These are phyloP conservation scores for Mycena rosella DNA, from an alignment of 768 basidiomycete species.

Conservation along the genomic window DNA sequence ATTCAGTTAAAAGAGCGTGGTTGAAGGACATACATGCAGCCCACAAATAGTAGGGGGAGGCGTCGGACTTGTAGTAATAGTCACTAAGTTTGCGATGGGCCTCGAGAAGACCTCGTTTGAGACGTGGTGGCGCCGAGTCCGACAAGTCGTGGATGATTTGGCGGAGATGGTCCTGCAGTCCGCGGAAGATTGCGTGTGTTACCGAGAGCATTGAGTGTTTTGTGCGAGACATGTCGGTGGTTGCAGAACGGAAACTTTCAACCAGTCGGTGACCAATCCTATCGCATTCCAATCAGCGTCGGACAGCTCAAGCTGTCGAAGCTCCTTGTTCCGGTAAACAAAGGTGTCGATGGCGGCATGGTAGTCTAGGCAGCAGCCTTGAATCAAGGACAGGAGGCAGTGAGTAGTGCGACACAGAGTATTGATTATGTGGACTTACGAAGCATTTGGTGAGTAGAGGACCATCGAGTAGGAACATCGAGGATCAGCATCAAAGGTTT, in stretches of 20 bases:
- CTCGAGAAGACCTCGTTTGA: background rate
- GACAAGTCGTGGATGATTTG: background rate
- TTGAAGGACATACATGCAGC: background rate
- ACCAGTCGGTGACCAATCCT: slow-evolving; percentile 9
- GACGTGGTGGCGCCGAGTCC: background rate
- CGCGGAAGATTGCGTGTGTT: slow-evolving; percentile 22
- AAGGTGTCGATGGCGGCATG: slow-evolving; percentile 4
- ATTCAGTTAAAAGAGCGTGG: background rate
- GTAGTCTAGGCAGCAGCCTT: slow-evolving; percentile 17
- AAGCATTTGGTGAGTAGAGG: slow-evolving; percentile 4
- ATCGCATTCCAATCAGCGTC: slow-evolving; percentile 19
- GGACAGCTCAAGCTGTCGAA: slow-evolving; percentile 9
- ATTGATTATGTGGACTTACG: background rate
- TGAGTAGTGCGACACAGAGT: background rate
- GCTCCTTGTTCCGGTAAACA: slow-evolving; percentile 9
- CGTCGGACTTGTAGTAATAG: slow-evolving; percentile 7
- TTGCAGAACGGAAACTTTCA: slow-evolving; percentile 27
- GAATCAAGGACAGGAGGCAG: background rate
- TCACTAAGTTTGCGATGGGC: too few relatives aligned
- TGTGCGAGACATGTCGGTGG: slow-evolving; percentile 38
- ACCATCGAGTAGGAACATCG: background rate
- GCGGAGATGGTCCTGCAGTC: slow-evolving; percentile 14
- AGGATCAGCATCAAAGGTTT: slow-evolving; percentile 4
- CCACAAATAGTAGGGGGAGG: background rate
- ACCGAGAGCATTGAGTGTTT: slow-evolving; percentile 27